phyloP scores from a whole-genome alignment of 805 yeast genomes.

The Komagataella phaffii region DNA sequence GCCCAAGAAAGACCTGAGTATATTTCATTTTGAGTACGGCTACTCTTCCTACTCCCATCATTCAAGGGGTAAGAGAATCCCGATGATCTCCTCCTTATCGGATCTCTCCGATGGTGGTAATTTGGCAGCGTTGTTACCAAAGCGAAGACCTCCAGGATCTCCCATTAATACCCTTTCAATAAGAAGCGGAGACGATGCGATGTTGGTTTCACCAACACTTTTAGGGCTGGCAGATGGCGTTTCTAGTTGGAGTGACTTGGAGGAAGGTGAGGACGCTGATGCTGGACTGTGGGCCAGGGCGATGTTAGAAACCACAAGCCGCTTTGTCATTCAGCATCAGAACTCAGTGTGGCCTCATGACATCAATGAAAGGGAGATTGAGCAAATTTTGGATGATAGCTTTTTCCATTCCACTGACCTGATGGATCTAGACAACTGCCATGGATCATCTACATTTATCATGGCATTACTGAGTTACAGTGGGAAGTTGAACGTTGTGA shows the following conservation, averaged over 20 bases:
- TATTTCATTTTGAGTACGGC: slow-evolving; percentile 22
- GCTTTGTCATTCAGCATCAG: slow-evolving; percentile 8
- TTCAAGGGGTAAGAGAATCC: slow-evolving; percentile 13
- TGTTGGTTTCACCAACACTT: slow-evolving; percentile 37
- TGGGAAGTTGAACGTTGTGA: slow-evolving; percentile 21
- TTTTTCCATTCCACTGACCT: slow-evolving; percentile 32
- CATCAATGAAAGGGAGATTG: slow-evolving; percentile 24
- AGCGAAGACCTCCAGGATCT: slow-evolving; percentile 37
- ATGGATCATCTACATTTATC: slow-evolving; percentile 36
- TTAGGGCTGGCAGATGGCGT: slow-evolving; percentile 46
- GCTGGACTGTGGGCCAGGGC: slow-evolving; percentile 41
- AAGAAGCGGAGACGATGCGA: slow-evolving; percentile 44
- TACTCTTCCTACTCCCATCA: slow-evolving; percentile 37
- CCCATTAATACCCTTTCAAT: slow-evolving; percentile 38
- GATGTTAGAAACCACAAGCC: slow-evolving; percentile 34
- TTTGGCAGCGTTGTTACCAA: slow-evolving; percentile 28
- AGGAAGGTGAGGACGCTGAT: slow-evolving; percentile 22
- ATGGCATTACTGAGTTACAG: slow-evolving; percentile 24
- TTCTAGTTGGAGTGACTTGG: slow-evolving; percentile 31
- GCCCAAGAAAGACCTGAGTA: neutral
- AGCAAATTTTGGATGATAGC: slow-evolving; percentile 30
- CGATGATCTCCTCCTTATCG: slow-evolving; percentile 32
- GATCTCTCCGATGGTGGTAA: slow-evolving; percentile 36
- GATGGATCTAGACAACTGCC: slow-evolving; percentile 32
- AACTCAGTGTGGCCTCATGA: neutral